Evolutionary conservation across 179 eudicot genomes (phyloP).

Genomic region (Spergularia azorica): DNA sequence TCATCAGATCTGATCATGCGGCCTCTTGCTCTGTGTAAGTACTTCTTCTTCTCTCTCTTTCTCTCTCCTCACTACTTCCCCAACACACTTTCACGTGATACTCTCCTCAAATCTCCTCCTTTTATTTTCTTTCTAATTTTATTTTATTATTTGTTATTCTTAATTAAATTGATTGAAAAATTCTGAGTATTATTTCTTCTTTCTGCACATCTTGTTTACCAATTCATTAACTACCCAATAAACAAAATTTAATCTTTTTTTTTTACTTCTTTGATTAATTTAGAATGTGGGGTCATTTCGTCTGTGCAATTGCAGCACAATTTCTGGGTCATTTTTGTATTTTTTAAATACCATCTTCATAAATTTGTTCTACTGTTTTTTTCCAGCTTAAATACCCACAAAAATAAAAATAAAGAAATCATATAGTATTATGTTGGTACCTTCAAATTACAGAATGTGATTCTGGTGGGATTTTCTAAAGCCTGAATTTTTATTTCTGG

Average conservation of each 20-base stretch:
- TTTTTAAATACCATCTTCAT: not conserved
- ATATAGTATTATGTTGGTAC: not conserved
- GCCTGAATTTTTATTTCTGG: constrained; percentile 13
- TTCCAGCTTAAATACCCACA: not conserved
- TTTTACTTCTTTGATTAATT: not conserved
- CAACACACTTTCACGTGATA: constrained; percentile 23
- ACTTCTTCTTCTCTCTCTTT: constrained; percentile 1
- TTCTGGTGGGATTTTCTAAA: constrained; percentile 25
- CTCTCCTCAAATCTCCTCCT: constrained; percentile 2
- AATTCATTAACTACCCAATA: not conserved
- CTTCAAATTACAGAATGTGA: constrained; percentile 29
- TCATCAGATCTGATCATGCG: constrained; percentile 33
- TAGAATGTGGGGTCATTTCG: not conserved
- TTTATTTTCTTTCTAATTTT: not conserved
- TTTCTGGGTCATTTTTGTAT: constrained; percentile 22
- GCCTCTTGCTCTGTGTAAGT: constrained; percentile 24
- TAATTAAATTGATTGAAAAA: not conserved
- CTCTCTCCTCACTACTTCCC: not conserved
- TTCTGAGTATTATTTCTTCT: not conserved
- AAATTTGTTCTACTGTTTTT: not conserved
- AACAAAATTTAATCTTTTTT: not conserved
- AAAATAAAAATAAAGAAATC: too few relatives aligned
- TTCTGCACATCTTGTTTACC: not conserved
- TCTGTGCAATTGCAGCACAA: constrained; percentile 2
- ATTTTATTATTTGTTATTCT: not conserved